A percentile compares a stretch with the other conserved stretches of the same genome.
Evolutionary conservation across 108 stramenopile species (phyloP).

Genomic region (Discostella stelligeroides): DNA sequence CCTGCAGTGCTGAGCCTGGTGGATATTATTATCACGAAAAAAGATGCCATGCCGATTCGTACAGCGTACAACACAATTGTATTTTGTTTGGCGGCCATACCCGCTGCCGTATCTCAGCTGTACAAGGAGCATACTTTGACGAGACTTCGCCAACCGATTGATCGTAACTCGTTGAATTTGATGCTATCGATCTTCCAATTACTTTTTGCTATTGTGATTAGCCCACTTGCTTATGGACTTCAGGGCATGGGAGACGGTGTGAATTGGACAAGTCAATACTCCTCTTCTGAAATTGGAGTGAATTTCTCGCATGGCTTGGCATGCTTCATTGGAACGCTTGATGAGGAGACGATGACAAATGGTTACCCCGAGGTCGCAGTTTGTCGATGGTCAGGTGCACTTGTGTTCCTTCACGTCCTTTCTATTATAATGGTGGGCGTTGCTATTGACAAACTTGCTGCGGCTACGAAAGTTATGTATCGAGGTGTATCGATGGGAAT

Average conservation of each 20-base stretch:
- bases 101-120: conserved; percentile 77
- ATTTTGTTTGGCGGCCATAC: conserved; percentile 67
- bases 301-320: conserved; percentile 72
- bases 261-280: conserved; percentile 72
- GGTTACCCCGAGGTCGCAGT: conserved; percentile 67
- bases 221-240: conserved; percentile 74
- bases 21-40: conserved; percentile 61
- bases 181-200: conserved; percentile 75
- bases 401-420: conserved; percentile 66
- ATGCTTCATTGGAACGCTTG: conserved; percentile 77
- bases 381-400: conserved; percentile 54
- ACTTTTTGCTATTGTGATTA: conserved; percentile 74
- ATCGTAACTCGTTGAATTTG: conserved; percentile 71
- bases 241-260: conserved; percentile 68
- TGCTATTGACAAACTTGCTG: conserved; percentile 77
- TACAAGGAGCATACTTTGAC: conserved; percentile 84
- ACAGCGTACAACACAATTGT: conserved; percentile 80
- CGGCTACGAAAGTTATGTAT: conserved; percentile 75
- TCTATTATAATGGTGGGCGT: conserved; percentile 78
- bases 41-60: conserved; percentile 62
- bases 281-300: conserved; percentile 63
- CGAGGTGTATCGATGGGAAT: conserved; percentile 84
- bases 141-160: conserved; percentile 77
- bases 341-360: conserved; percentile 47
- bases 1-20: conserved; percentile 69